Evolutionary conservation across 805 yeast species (phyloP), one percentile per base, ranked within the genome.

Genomic region (Metschnikowia reukaufii): DNA sequence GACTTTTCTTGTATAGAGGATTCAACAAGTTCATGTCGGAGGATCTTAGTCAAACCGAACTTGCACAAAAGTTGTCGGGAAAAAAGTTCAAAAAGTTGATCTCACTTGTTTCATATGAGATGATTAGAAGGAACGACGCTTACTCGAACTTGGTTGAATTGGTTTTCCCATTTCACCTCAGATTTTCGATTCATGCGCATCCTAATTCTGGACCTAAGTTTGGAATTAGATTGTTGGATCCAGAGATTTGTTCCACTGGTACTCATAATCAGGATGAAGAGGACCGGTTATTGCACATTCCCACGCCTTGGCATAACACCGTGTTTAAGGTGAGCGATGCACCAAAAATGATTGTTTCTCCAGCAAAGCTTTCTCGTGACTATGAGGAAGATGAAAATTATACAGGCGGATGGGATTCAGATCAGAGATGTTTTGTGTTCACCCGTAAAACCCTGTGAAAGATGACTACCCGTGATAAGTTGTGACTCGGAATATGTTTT

Each of bases 271-370:
- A 74, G 41, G 67, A 67, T 39, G 63, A 62, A 41, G 56, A 55
- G 23, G 56, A 56, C 29, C 83, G 51, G 80, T 64, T 77, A 52
- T 69, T 81, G 47, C 86, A 81, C 59, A 79, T 81, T 48, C 85
- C 86, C 41, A 81, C 85, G 0, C 85, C 86, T 39, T 81, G 85
- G 85, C 86, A 81, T 61, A 81, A 81, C 54, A 66, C 79, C 43
- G 72, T 81, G 12, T 75, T 77, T 20, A 65, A 67, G 42, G 60
- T 75, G 44, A 70, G 67, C 39, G 73, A 70, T 27, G 61, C 61
- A 30, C 59, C 64, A n/a, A 55, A 55, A 31, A 15, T 53, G 42
- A 45, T 55, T 27, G 49, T 55, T 2, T 51, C 57, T 3, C 51
- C 51, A 6, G 46, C 56, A 19, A 44, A 36, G 23, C 52, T 55